Conservation (phyloP, 2,329 filamentous ascomycete species). For the Acephala macrosclerotiorum region DNA sequence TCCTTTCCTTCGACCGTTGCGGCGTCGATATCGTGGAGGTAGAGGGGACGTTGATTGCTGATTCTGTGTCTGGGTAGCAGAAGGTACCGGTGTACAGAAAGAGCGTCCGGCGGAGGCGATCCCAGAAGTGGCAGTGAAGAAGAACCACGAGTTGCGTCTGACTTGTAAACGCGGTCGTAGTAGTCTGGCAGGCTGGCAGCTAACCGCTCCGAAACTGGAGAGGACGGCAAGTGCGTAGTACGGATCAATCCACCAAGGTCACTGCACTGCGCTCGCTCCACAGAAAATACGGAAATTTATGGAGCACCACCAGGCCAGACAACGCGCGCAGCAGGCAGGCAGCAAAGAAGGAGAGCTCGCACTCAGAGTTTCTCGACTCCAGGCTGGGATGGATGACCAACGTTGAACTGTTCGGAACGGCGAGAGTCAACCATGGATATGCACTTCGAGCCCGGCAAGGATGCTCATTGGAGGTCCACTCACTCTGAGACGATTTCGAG, state of each 20-base stretch:
- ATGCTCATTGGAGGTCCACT: constrained; percentile 28
- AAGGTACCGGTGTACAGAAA: constrained; percentile 12
- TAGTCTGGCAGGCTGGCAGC: constrained; percentile 24
- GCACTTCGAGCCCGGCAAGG: constrained; percentile 9
- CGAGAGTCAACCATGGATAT: constrained; percentile 17
- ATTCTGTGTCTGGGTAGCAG: background rate
- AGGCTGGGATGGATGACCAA: constrained; percentile 22
- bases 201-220: constrained; percentile 33
- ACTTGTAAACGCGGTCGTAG: constrained; percentile 30
- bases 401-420: constrained; percentile 17
- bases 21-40: background rate
- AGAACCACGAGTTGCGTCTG: constrained; percentile 23
- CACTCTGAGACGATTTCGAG: constrained; percentile 31
- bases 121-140: constrained; percentile 22
- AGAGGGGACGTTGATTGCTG: constrained; percentile 9
- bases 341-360: background rate
- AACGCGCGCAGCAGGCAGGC: background rate
- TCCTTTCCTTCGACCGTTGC: background rate
- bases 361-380: background rate
- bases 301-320: constrained; percentile 14
- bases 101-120: background rate
- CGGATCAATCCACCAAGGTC: background rate
- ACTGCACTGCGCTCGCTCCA: constrained; percentile 7
- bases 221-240: constrained; percentile 1
- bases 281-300: background rate